A percentile compares a stretch with the other conserved stretches of the same genome.
phyloP scores from a whole-genome alignment of 371 early-diverging fungal species.

The Mucor ambiguus region DNA sequence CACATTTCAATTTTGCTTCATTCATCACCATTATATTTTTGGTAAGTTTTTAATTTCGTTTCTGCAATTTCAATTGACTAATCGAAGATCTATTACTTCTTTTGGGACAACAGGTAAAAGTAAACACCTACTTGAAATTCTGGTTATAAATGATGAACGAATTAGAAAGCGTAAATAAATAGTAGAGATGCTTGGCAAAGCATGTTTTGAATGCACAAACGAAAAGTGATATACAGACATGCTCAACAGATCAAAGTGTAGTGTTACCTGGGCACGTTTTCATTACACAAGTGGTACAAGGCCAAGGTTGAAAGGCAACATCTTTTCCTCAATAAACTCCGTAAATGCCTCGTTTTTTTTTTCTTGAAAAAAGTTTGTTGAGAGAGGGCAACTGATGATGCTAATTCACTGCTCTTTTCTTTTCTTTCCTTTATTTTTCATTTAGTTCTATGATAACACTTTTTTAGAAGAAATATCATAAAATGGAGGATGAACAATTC shows the following conservation, averaged over 20 bases:
- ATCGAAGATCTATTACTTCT: too few relatives aligned
- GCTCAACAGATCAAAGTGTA: neutral
- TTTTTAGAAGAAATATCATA: neutral
- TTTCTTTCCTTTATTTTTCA: neutral
- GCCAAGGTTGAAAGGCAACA: neutral
- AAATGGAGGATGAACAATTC: conserved; percentile 26
- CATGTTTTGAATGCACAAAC: too few relatives aligned
- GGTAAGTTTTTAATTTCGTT: too few relatives aligned
- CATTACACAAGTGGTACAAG: neutral
- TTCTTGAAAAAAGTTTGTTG: neutral
- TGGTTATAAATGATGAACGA: too few relatives aligned
- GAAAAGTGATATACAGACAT: neutral
- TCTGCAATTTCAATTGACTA: too few relatives aligned
- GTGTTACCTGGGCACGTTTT: neutral
- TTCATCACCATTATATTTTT: too few relatives aligned
- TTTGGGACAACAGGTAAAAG: too few relatives aligned
- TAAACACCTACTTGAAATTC: too few relatives aligned
- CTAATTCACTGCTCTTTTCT: neutral
- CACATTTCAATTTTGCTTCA: too few relatives aligned
- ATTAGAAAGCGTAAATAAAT: too few relatives aligned
- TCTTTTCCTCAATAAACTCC: neutral
- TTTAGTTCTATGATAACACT: neutral
- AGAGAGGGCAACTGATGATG: neutral
- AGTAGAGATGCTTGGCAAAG: too few relatives aligned
- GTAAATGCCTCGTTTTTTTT: conserved; percentile 2